phyloP scores from a whole-genome alignment of 2,329 filamentous ascomycete genomes.

The Colletotrichum cereale region DNA sequence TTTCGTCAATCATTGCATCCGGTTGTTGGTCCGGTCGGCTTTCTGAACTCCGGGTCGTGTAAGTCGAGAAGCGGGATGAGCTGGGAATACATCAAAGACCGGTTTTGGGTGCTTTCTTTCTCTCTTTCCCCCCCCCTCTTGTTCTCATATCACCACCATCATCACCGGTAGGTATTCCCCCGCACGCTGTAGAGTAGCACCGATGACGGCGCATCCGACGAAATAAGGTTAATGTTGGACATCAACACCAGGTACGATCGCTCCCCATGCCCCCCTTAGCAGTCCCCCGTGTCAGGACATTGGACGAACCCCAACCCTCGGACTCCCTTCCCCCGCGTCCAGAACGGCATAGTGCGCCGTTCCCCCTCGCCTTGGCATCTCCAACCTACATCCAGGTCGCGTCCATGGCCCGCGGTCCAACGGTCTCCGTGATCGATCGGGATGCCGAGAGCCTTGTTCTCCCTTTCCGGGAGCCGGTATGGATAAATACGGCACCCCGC shows the following conservation, averaged over 20 bases:
- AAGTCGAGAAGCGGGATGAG: not conserved
- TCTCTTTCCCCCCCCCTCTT: not conserved
- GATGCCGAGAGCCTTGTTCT: no score
- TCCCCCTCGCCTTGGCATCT: slow-evolving; percentile 22
- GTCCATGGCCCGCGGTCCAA: slow-evolving; percentile 31
- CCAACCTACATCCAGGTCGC: slow-evolving; percentile 9
- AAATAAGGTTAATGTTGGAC: not conserved
- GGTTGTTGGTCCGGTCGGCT: not conserved
- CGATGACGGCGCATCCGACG: not conserved
- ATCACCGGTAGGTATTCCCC: not conserved
- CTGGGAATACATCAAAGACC: not conserved
- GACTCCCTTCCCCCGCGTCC: slow-evolving; percentile 20
- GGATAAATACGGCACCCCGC: slow-evolving; percentile 29
- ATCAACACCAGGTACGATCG: slow-evolving; percentile 29
- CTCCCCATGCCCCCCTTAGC: not conserved
- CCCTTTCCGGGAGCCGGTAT: not conserved
- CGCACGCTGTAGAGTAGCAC: not conserved
- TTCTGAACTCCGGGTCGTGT: no score
- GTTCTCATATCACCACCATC: not conserved
- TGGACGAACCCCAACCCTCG: slow-evolving; percentile 29
- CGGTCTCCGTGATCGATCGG: slow-evolving; percentile 33
- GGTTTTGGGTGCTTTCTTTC: no score
- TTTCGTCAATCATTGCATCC: not conserved
- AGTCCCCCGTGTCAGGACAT: not conserved
- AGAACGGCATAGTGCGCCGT: slow-evolving; percentile 12